Percentiles rank a stretch among this genome's conserved stretches.
phyloP scores from a whole-genome alignment of 2,329 filamentous ascomycete species.

The Hansfordia pulvinata region DNA sequence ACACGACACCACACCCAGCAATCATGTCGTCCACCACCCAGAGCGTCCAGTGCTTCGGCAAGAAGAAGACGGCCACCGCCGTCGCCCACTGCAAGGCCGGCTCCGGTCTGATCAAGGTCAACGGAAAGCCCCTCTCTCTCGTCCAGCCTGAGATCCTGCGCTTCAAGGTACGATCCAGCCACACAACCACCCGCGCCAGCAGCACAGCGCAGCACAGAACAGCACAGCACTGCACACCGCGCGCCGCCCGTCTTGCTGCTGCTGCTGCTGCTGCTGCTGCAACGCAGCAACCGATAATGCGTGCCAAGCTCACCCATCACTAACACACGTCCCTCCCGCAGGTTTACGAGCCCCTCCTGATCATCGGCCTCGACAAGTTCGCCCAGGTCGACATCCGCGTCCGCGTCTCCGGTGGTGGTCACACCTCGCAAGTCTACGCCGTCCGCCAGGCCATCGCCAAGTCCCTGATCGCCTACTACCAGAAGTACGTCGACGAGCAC shows the following conservation, averaged over 20 bases:
- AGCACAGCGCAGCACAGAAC: slow-evolving; percentile 1
- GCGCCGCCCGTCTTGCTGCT: neutral
- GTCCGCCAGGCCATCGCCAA: slow-evolving; percentile 99
- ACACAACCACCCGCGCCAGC: slow-evolving; percentile 1
- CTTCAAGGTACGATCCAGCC: slow-evolving; percentile 63
- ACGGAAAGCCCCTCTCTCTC: slow-evolving; percentile 88
- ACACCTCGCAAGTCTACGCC: slow-evolving; percentile 95
- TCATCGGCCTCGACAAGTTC: slow-evolving; percentile 96
- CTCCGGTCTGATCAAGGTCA: slow-evolving; percentile 87
- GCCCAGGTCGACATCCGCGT: slow-evolving; percentile 94
- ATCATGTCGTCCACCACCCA: slow-evolving; percentile 71
- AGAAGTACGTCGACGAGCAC: slow-evolving; percentile 99
- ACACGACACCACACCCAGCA: slow-evolving; percentile 19
- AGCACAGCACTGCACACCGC: neutral
- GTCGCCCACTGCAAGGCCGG: slow-evolving; percentile 77
- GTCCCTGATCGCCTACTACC: slow-evolving; percentile 96
- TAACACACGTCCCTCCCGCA: slow-evolving; percentile 16
- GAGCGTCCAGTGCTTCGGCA: slow-evolving; percentile 97
- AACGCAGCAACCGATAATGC: neutral
- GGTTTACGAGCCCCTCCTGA: slow-evolving; percentile 98
- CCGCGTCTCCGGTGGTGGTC: slow-evolving; percentile 91
- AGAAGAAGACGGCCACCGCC: slow-evolving; percentile 84
- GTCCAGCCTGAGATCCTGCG: slow-evolving; percentile 94
- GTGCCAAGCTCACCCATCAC: slow-evolving; percentile 2
- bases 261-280: too few relatives aligned